These are phyloP conservation scores for Yarrowia alimentaria DNA, from an alignment of 805 yeast genomes.

Conservation along the genomic window DNA sequence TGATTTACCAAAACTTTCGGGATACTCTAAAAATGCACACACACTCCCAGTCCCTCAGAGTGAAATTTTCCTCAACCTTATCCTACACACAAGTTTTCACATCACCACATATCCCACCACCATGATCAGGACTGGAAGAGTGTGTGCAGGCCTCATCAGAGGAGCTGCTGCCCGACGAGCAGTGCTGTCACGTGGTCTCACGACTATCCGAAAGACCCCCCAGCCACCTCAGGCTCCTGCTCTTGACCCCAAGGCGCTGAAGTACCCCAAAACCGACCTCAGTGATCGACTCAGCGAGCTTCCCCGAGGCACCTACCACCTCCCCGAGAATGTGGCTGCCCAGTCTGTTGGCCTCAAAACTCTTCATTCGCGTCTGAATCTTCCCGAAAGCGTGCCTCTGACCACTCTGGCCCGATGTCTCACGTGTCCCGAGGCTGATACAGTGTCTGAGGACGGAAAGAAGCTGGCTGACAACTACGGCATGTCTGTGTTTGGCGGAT, in stretches of 20 bases:
- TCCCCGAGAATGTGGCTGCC: conserved; percentile 52
- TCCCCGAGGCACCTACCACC: conserved; percentile 11
- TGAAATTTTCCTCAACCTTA: no score
- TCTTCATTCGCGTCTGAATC: conserved; percentile 69
- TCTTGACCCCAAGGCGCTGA: neutral
- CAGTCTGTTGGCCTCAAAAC: conserved; percentile 73
- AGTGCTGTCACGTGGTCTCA: neutral
- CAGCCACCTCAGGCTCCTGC: conserved; percentile 1
- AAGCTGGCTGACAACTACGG: conserved; percentile 72
- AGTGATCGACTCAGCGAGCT: neutral
- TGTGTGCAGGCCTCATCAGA: no score
- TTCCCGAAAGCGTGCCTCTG: conserved; percentile 56
- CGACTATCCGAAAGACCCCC: neutral
- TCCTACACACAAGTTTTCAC: neutral
- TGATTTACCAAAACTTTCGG: no score
- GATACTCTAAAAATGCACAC: no score
- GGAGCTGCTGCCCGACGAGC: neutral
- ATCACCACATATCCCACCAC: neutral
- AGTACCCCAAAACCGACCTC: conserved; percentile 12
- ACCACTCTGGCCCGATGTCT: conserved; percentile 79
- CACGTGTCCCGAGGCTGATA: conserved; percentile 51
- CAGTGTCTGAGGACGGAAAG: conserved; percentile 41
- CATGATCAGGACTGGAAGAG: neutral
- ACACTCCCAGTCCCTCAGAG: no score
- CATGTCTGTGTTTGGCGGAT: conserved; percentile 77